Base-by-base conservation (phyloP, 179 eudicot species). In the Camellia oleifera region DNA sequence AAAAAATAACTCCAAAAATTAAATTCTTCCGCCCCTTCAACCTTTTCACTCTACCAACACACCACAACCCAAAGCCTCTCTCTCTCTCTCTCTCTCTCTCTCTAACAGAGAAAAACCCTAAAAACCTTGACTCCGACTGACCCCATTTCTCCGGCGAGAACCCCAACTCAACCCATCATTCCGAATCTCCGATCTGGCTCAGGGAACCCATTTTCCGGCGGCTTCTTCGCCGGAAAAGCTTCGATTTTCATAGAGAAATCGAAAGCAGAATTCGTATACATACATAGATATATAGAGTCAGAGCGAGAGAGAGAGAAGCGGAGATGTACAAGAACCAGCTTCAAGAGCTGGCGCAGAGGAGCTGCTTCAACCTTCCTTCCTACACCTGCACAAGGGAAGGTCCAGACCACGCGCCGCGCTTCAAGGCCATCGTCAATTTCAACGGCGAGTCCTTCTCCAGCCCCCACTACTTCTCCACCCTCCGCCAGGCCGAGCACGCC, bases 261-360 rank as follows among this genome's bases (percentile, higher is more conserved):
- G 7, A 7, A 48, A 4, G 58, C 12, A 18, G 68, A 69, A 12
- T 9, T 57, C 14, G 4, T 71, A 57, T 4, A 65, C 4, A 54
- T 2, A n/a, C 0, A 77, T 15, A 42, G 8, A 74, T 5, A 80
- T 4, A 48, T 4, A 48, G 52, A 7, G 10, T 23, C 1, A 48
- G 53, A 9, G 44, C 20, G 23, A 81, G 75, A 74, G 58, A 42
- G 15, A 46, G 6, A 69, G 18, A 40, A 14, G 56, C 12, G 66
- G 74, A 74, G 79, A 85, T 87, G 90, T 87, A 87, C 77, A 87
- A 87, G 83, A 87, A 85, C 84, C 90, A 87, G 88, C 86, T 87
- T 5, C 90, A 87, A 69, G 90, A 87, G 90, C 85, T 87, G 74
- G 90, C 88, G 64, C 90, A 87, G 83, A 76, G 90, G 78, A 87